Base-by-base conservation (phyloP, 2,329 filamentous ascomycete genomes). In the Ceratocystis albifundus region DNA sequence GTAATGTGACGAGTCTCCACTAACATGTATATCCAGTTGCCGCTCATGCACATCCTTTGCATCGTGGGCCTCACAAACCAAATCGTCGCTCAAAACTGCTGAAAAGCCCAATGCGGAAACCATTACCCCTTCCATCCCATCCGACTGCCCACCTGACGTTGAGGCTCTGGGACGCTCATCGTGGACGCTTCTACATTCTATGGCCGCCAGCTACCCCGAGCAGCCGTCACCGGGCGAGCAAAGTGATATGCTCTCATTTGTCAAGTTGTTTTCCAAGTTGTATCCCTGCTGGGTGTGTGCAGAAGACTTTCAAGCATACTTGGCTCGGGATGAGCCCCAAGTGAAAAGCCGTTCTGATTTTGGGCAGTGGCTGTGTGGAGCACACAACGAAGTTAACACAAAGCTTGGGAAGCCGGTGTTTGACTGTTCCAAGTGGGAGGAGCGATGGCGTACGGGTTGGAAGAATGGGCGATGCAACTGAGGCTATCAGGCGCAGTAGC, bases 281-380 rank as follows among this genome's bases (percentile, higher is more conserved):
- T 99, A 99, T 73, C 94, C 94, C 3, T 99, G 94, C 79, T 96
- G 92, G 90, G 84, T 88, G 2, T 99, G 94, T 76, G 94, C 92
- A 44, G 88, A 93, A 68, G 93, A 97, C 74, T 96, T 99, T 75
- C 88, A 88, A 74, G 75, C 74, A 0, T 97, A 93, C 82, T 87
- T 97, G 79, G 83, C 80, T 70, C 77, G 84, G 46, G 82, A 85
- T 67, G 88, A 90, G 71, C 66, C 66, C n/a, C 45, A 30, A n/a
- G 66, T 68, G 6, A 48, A 30, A 17, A 65, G 63, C n/a, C 53
- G 66, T 10, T 32, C 59, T 12, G 65, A 64, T 50, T 90, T 94
- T 75, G 89, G 89, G 28, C 79, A 79, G 68, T 95, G 90, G 90
- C 82, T 94, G 75, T 95, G 89, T 73, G 86, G 88, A 72, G 89